Evolutionary conservation across 495 filamentous ascomycete genomes (phyloP).

Genomic region (Hypoxylon perforatum): DNA sequence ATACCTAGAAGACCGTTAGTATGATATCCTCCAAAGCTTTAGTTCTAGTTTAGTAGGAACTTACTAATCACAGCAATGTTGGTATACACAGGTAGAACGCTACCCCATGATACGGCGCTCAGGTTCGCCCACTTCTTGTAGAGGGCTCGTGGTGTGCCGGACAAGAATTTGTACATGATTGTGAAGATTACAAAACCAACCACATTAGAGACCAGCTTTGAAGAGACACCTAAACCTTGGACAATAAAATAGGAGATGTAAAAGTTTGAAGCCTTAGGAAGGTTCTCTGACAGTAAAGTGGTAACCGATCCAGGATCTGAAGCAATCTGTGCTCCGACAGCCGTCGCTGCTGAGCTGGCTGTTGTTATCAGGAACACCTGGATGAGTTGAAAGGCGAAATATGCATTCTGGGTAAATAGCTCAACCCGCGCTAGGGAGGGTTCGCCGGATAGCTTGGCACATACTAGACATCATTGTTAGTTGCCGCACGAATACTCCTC

Average conservation of each 20-base stretch:
- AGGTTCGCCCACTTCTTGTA: slow-evolving; percentile 71
- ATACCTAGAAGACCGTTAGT: slow-evolving; percentile 65
- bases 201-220: slow-evolving; percentile 79
- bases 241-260: slow-evolving; percentile 96
- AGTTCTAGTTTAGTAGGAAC: slow-evolving; percentile 24
- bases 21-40: neutral
- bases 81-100: slow-evolving; percentile 85
- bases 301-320: slow-evolving; percentile 69
- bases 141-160: slow-evolving; percentile 66
- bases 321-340: slow-evolving; percentile 70
- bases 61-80: slow-evolving; percentile 85
- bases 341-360: slow-evolving; percentile 77
- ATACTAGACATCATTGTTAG: slow-evolving; percentile 52
- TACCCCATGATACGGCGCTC: slow-evolving; percentile 83
- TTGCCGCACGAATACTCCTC: neutral
- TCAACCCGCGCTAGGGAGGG: slow-evolving; percentile 83
- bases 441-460: slow-evolving; percentile 81
- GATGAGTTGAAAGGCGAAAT: slow-evolving; percentile 94
- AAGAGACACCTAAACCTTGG: slow-evolving; percentile 86
- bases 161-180: slow-evolving; percentile 74
- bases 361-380: slow-evolving; percentile 95
- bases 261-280: slow-evolving; percentile 89
- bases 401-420: slow-evolving; percentile 87
- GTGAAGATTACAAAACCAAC: slow-evolving; percentile 80
- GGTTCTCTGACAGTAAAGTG: slow-evolving; percentile 73